Conservation (phyloP, 139 green algal genomes). For the Tetradesmus obliquus region DNA sequence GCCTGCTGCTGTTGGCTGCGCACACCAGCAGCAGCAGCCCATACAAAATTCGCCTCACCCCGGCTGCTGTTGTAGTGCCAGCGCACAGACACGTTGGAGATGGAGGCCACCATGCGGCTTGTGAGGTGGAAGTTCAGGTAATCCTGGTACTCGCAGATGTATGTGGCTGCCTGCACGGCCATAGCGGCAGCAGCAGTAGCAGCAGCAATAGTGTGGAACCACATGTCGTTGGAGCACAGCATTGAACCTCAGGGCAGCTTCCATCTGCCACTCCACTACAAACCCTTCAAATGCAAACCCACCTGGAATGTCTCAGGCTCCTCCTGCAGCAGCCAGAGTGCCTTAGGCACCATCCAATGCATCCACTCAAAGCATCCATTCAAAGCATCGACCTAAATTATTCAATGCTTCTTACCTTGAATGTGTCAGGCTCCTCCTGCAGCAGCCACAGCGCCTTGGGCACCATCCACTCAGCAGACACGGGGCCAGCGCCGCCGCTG, state of each 20-base stretch:
- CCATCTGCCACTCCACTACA: no score
- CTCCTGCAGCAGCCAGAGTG: constrained; percentile 76
- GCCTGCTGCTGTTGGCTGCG: no score
- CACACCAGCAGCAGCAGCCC: no score
- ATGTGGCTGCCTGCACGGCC: background rate
- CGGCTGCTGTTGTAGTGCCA: constrained; percentile 81
- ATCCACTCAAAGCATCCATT: no score
- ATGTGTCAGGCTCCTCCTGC: constrained; percentile 71
- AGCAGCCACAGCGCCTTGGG: constrained; percentile 85
- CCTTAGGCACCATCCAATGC: constrained; percentile 87
- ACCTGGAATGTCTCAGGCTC: constrained; percentile 62
- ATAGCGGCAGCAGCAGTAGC: background rate
- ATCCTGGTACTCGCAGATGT: constrained; percentile 84
- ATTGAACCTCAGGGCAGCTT: no score
- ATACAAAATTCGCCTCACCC: background rate
- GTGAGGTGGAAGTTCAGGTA: constrained; percentile 66
- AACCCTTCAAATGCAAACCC: no score
- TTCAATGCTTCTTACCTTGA: background rate
- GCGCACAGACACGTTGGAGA: constrained; percentile 79
- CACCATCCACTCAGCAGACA: constrained; percentile 87
- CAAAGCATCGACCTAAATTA: no score
- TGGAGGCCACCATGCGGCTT: constrained; percentile 65
- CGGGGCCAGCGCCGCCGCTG: constrained; percentile 71
- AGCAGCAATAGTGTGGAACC: background rate
- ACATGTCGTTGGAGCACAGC: background rate